Percentiles rank a stretch among this genome's conserved stretches.
phyloP scores from a whole-genome alignment of 345 rosid species.

The Salix koriyanagi region DNA sequence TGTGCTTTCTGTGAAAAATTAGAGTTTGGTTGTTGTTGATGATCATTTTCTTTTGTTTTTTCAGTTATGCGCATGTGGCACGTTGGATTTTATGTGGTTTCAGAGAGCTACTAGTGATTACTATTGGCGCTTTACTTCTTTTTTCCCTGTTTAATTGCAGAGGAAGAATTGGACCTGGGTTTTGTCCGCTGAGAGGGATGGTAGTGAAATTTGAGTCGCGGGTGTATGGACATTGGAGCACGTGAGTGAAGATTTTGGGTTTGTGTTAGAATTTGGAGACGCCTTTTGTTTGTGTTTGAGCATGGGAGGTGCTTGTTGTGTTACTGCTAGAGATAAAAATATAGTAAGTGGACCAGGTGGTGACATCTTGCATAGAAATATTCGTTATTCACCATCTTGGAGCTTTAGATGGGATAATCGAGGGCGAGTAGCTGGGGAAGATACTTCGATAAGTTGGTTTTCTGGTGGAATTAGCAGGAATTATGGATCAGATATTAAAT shows the following conservation, averaged over 20 bases:
- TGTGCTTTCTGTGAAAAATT: neutral
- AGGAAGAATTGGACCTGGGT: neutral
- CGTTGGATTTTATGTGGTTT: neutral
- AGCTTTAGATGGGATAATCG: conserved; percentile 94
- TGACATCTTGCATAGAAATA: conserved; percentile 57
- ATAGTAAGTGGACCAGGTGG: conserved; percentile 54
- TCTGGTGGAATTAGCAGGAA: conserved; percentile 57
- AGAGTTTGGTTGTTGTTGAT: neutral
- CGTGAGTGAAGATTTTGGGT: conserved; percentile 27
- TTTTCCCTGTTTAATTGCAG: conserved; percentile 17
- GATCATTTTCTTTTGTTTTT: neutral
- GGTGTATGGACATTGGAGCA: conserved; percentile 5
- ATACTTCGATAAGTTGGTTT: conserved; percentile 62
- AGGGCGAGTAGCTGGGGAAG: conserved; percentile 97
- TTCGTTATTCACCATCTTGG: conserved; percentile 86
- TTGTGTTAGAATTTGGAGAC: conserved; percentile 14
- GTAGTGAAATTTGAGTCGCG: conserved; percentile 1
- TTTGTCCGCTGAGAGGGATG: conserved; percentile 5
- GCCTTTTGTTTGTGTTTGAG: conserved; percentile 24
- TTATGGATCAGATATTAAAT: conserved; percentile 53
- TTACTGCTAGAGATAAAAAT: conserved; percentile 87
- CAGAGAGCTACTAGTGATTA: neutral
- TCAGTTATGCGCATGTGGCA: neutral
- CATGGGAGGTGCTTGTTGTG: conserved; percentile 97
- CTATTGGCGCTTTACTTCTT: neutral